These are phyloP conservation scores for Acarospora socialis DNA, from an alignment of 2,329 filamentous ascomycete species.

Conservation along the genomic window DNA sequence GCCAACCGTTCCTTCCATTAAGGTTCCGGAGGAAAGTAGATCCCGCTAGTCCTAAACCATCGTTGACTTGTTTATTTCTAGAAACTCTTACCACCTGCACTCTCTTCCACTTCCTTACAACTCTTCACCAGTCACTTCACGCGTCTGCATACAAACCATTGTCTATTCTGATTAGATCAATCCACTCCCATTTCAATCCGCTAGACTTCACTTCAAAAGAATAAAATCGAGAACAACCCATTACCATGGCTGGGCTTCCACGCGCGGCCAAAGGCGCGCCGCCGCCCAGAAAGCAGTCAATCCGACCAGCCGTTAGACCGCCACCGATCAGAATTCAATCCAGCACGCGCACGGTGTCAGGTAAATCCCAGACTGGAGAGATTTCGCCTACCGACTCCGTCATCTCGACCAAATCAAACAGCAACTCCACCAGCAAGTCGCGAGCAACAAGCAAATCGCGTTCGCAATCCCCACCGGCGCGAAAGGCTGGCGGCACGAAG, in stretches of 20 bases:
- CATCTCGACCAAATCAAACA: constrained; percentile 17
- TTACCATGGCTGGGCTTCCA: constrained; percentile 40
- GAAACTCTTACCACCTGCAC: too few species aligned
- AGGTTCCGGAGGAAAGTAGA: too few species aligned
- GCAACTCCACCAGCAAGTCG: constrained; percentile 59
- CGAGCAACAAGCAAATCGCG: constrained; percentile 28
- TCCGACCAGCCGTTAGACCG: constrained; percentile 40
- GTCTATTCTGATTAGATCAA: neutral
- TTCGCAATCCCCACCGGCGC: constrained; percentile 29
- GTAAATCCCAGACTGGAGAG: neutral
- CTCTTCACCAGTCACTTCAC: too few species aligned
- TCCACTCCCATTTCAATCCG: neutral
- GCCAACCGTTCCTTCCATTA: too few species aligned
- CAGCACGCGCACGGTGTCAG: constrained; percentile 20
- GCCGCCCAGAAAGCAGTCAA: constrained; percentile 33
- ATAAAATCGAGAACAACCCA: too few species aligned
- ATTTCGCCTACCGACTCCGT: neutral
- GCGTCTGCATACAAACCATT: too few species aligned
- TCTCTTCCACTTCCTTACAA: too few species aligned
- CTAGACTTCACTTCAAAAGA: neutral
- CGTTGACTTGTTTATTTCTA: too few species aligned
- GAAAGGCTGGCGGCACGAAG: constrained; percentile 49
- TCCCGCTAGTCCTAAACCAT: too few species aligned
- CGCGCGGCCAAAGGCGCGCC: constrained; percentile 34
- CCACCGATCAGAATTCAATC: constrained; percentile 38